phyloP scores from a whole-genome alignment of 2,329 filamentous ascomycete species.

The Claviceps quebecensis region DNA sequence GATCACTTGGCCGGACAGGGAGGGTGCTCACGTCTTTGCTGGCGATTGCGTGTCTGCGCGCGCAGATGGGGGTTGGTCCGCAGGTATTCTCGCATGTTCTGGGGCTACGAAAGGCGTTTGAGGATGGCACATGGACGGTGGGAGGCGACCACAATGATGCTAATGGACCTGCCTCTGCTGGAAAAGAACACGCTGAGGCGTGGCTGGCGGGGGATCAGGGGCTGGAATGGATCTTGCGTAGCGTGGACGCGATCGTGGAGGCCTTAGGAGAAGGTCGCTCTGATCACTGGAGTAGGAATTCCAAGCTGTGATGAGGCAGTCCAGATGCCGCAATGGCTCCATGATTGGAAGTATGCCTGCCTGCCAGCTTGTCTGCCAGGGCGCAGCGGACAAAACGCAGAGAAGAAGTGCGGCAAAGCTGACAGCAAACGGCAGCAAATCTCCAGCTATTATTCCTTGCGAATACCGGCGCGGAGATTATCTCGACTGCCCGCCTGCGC shows the following conservation, averaged over 20 bases:
- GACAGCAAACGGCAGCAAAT: too few species aligned
- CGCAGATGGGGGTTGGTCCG: constrained; percentile 70
- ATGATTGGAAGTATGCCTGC: too few species aligned
- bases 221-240: constrained; percentile 30
- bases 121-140: constrained; percentile 43
- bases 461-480: too few species aligned
- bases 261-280: constrained; percentile 30
- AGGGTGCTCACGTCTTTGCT: constrained; percentile 59
- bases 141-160: background rate
- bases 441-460: too few species aligned
- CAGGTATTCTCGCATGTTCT: constrained; percentile 74
- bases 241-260: constrained; percentile 30
- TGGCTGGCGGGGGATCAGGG: constrained; percentile 33
- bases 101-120: constrained; percentile 61
- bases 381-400: too few species aligned
- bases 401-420: too few species aligned
- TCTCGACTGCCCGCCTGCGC: too few species aligned
- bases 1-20: constrained; percentile 39
- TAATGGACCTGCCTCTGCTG: constrained; percentile 16
- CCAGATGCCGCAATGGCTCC: too few species aligned
- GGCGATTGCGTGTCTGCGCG: constrained; percentile 58
- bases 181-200: constrained; percentile 20
- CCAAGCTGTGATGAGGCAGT: constrained; percentile 7
- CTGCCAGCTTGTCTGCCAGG: too few species aligned
- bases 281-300: constrained; percentile 10